These are phyloP conservation scores for Trichophyton equinum DNA, from an alignment of 2,329 filamentous ascomycete species.

Conservation along the genomic window DNA sequence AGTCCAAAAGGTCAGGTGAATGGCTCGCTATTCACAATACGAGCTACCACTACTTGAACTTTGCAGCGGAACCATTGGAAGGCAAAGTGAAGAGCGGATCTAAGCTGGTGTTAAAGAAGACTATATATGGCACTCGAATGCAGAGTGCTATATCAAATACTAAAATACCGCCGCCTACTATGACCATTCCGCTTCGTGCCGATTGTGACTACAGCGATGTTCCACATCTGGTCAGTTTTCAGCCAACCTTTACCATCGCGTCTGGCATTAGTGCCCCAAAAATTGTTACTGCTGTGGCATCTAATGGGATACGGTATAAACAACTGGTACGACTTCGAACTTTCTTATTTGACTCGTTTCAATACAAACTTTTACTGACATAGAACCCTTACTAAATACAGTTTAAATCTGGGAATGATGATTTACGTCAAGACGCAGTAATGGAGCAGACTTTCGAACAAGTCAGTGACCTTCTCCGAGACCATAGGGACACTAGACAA, in stretches of 20 bases:
- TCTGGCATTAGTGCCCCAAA: conserved; percentile 88
- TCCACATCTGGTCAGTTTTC: conserved; percentile 60
- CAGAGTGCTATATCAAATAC: conserved; percentile 51
- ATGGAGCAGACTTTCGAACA: conserved; percentile 99
- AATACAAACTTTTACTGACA: conserved; percentile 8
- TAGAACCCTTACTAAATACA: conserved; percentile 18
- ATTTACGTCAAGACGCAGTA: conserved; percentile 89
- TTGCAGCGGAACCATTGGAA: conserved; percentile 38
- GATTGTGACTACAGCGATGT: conserved; percentile 64
- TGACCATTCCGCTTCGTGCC: conserved; percentile 63
- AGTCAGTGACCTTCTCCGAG: conserved; percentile 77
- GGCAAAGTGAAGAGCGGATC: conserved; percentile 54
- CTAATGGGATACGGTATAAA: conserved; percentile 67
- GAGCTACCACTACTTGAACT: conserved; percentile 50
- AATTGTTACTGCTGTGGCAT: conserved; percentile 70
- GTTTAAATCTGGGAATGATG: conserved; percentile 91
- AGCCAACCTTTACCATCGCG: conserved; percentile 68
- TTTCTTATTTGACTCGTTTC: background rate
- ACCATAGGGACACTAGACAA: conserved; percentile 75
- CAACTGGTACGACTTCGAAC: conserved; percentile 50
- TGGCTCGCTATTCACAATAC: conserved; percentile 65
- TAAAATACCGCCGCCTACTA: conserved; percentile 74
- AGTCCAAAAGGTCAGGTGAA: conserved; percentile 38
- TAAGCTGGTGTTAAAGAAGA: conserved; percentile 52
- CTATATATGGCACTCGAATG: conserved; percentile 50